phyloP scores from a whole-genome alignment of 257 asterid genomes.

The Ocimum tenuiflorum region DNA sequence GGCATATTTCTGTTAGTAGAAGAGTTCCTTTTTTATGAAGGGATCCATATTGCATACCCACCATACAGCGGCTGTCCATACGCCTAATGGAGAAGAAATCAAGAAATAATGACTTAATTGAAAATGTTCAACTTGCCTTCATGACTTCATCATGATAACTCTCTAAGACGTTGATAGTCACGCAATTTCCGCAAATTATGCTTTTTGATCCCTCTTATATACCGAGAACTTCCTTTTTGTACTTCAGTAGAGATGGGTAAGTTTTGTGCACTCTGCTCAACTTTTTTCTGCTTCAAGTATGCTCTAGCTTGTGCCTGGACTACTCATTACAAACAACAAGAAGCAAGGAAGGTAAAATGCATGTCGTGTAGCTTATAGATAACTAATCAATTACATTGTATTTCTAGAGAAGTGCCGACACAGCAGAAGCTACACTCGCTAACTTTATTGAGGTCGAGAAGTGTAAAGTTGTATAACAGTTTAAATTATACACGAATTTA shows the following conservation, averaged over 20 bases:
- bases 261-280: constrained; percentile 22
- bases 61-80: neutral
- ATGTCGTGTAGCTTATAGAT: neutral
- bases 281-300: constrained; percentile 47
- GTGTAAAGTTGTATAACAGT: neutral
- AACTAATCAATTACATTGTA: neutral
- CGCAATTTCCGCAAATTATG: constrained; percentile 47
- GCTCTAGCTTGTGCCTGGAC: constrained; percentile 68
- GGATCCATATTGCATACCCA: neutral
- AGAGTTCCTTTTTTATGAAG: neutral
- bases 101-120: constrained; percentile 6
- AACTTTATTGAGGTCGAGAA: neutral
- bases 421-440: neutral
- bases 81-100: neutral
- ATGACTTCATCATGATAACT: constrained; percentile 2
- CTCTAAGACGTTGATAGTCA: constrained; percentile 28
- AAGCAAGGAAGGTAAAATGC: constrained; percentile 3
- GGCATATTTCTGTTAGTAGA: neutral
- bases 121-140: constrained; percentile 5
- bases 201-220: constrained; percentile 54
- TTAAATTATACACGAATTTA: neutral
- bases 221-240: constrained; percentile 51
- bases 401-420: neutral
- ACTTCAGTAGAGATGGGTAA: constrained; percentile 22
- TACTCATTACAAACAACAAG: constrained; percentile 28